A percentile compares a stretch with the other conserved stretches of the same genome.
These are phyloP conservation scores for Pichia sp. DNA, from an alignment of 1,139 yeast genomes.

Conservation along the genomic window DNA sequence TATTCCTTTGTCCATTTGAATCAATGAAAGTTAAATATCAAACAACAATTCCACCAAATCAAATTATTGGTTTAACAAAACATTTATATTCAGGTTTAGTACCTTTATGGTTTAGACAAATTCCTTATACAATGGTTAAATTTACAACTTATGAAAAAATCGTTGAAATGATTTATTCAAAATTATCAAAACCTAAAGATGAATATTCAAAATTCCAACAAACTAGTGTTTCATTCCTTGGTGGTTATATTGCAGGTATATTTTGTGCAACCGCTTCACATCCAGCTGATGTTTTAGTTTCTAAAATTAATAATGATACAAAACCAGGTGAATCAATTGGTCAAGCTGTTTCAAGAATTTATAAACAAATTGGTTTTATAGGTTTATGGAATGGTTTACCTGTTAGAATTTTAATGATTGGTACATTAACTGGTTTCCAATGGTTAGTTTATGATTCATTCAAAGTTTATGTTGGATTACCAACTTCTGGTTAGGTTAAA, in stretches of 20 bases:
- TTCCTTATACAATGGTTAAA: conserved; percentile 95
- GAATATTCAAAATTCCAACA: conserved; percentile 60
- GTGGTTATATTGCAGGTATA: conserved; percentile 95
- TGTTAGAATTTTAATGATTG: conserved; percentile 91
- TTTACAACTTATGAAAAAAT: conserved; percentile 90
- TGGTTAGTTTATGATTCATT: conserved; percentile 94
- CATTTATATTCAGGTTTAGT: conserved; percentile 81
- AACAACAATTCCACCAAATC: conserved; percentile 73
- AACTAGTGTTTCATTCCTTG: conserved; percentile 87
- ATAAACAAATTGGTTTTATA: conserved; percentile 70
- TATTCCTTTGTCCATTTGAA: conserved; percentile 86
- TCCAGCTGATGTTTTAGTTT: conserved; percentile 97
- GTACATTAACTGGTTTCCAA: conserved; percentile 94
- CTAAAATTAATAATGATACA: conserved; percentile 77
- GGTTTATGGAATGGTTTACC: conserved; percentile 95
- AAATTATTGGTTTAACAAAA: conserved; percentile 27
- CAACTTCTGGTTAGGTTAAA: conserved; percentile 63
- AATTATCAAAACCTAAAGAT: conserved; percentile 43
- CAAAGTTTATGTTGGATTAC: conserved; percentile 84
- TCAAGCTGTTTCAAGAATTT: conserved; percentile 65
- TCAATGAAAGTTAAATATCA: conserved; percentile 90
- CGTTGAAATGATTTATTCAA: conserved; percentile 60
- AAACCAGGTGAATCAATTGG: conserved; percentile 60
- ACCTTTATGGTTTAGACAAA: conserved; percentile 92
- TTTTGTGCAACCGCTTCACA: conserved; percentile 91